These are phyloP conservation scores for Candida tropicalis DNA, from an alignment of 1,139 yeast species.

Conservation along the genomic window DNA sequence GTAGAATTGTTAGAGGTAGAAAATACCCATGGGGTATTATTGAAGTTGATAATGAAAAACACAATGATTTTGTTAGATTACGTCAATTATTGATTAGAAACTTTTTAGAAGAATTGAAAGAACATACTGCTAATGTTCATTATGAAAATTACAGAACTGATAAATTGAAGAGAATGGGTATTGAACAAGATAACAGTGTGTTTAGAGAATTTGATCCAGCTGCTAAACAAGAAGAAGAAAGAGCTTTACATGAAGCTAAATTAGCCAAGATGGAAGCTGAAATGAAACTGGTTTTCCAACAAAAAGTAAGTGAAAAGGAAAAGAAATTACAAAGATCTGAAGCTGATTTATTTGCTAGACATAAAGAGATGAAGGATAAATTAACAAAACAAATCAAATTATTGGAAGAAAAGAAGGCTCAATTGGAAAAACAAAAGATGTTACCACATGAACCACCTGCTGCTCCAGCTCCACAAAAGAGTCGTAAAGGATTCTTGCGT, in stretches of 20 bases:
- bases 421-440: constrained; percentile 70
- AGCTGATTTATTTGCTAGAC: constrained; percentile 93
- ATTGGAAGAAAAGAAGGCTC: constrained; percentile 87
- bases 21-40: constrained; percentile 97
- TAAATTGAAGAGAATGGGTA: constrained; percentile 80
- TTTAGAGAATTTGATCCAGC: constrained; percentile 95
- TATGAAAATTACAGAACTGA: constrained; percentile 91
- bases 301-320: constrained; percentile 95
- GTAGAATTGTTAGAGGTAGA: constrained; percentile 87
- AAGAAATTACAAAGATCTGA: constrained; percentile 96
- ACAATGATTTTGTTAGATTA: constrained; percentile 89
- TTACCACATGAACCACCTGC: constrained; percentile 59
- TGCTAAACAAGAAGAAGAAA: constrained; percentile 91
- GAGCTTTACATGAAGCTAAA: constrained; percentile 90
- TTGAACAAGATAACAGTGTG: constrained; percentile 88
- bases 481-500: constrained; percentile 59
- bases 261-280: constrained; percentile 93
- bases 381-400: constrained; percentile 84
- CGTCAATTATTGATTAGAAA: constrained; percentile 89
- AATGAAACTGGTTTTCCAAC: constrained; percentile 96
- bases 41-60: constrained; percentile 93
- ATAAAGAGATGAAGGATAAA: constrained; percentile 96
- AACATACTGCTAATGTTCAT: constrained; percentile 71
- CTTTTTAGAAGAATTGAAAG: constrained; percentile 93
- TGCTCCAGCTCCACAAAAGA: constrained; percentile 47